Evolutionary conservation across 108 stramenopile genomes (phyloP).

Genomic region (Nitzschia inconspicua): DNA sequence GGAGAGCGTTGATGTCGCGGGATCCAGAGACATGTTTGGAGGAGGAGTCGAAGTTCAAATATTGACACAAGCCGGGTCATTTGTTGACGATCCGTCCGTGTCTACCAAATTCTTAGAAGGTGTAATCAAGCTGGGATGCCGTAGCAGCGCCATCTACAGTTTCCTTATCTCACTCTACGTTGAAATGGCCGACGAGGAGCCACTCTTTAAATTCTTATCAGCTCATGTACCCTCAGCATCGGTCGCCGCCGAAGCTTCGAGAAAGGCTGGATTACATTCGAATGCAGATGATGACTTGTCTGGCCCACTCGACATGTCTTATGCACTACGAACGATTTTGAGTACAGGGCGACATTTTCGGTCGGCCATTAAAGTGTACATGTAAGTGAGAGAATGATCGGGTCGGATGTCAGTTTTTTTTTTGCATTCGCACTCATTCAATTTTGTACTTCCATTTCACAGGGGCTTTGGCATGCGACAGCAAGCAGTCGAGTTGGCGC

Average conservation of each 20-base stretch:
- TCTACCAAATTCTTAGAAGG: conserved; percentile 73
- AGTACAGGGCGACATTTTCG: conserved; percentile 80
- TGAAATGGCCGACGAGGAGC: conserved; percentile 78
- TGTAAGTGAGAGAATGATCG: conserved; percentile 15
- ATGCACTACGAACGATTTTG: conserved; percentile 69
- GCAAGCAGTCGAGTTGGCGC: conserved; percentile 80
- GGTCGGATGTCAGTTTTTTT: not conserved
- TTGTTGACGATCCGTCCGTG: conserved; percentile 66
- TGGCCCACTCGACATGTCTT: conserved; percentile 72
- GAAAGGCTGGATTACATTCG: conserved; percentile 20
- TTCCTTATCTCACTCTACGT: conserved; percentile 74
- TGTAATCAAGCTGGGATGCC: conserved; percentile 75
- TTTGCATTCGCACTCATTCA: not conserved
- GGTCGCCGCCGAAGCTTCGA: conserved; percentile 29
- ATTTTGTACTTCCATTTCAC: not conserved
- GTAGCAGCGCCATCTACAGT: conserved; percentile 70
- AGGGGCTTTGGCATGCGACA: conserved; percentile 83
- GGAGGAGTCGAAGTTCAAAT: conserved; percentile 31
- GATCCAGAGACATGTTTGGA: conserved; percentile 37
- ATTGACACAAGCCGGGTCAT: conserved; percentile 15
- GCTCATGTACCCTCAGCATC: conserved; percentile 56
- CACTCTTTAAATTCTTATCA: conserved; percentile 76
- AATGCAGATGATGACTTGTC: conserved; percentile 40
- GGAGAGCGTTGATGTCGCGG: conserved; percentile 25
- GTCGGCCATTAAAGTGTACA: conserved; percentile 84